Evolutionary conservation across 2,329 filamentous ascomycete genomes (phyloP), one percentile per base, ranked within the genome.

Genomic region (Juglanconis sp.): DNA sequence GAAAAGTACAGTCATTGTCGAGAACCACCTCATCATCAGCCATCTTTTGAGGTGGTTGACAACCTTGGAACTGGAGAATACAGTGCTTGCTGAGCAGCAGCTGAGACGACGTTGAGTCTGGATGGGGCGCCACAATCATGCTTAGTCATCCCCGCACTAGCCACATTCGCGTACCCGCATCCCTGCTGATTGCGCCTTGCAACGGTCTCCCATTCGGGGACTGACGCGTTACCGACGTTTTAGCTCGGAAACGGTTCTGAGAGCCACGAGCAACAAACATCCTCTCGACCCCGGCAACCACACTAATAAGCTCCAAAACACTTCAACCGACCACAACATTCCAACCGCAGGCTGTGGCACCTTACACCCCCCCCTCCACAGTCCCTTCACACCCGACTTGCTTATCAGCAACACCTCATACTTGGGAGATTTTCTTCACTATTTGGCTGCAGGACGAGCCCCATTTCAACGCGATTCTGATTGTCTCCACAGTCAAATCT

Each of bases 401-500:
- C n/a, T 47, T 8, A 24, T 38, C 9, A 30, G 15, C 44, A 15
- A 8, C 38, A 42, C 38, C 38, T 42, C 17, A 30, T 5, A 17
- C 35, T 40, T 24, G 40, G 31, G 15, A 46, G 36, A 11, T 40
- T 13, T 34, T 36, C 49, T 53, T 56, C 36, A 31, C 44, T 15
- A 30, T n/a, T 30, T 17, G 50, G 46, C 47, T 60, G 57, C 61
- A 52, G 57, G 46, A 36, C 51, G 40, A 61, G 46, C 54, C 54
- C 17, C 4, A 11, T 49, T 53, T 30, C 36, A 35, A 38, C 52
- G 42, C 46, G 31, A 34, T 35, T 46, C 40, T 13, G 17, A 44
- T 11, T 53, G 57, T 34, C 54, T 47, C 61, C 61, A 61, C 61
- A 50, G 53, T 35, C 59, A 57, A 58, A 61, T 53, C 48, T 60